These are phyloP conservation scores for Trichophyton benhamiae DNA, from an alignment of 2,329 filamentous ascomycete genomes.

Conservation along the genomic window DNA sequence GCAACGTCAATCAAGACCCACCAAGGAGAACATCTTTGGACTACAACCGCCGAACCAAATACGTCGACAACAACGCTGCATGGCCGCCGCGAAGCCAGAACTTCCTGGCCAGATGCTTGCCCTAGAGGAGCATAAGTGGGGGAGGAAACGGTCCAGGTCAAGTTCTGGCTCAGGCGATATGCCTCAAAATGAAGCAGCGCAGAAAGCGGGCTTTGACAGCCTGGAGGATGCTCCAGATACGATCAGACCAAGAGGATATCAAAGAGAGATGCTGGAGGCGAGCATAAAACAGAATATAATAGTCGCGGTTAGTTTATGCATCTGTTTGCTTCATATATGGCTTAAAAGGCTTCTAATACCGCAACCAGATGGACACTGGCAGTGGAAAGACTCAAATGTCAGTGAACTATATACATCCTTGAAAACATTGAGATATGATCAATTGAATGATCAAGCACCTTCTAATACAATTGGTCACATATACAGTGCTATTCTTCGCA, in stretches of 20 bases:
- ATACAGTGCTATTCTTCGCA: constrained; percentile 53
- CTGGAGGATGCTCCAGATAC: not conserved
- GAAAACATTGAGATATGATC: not conserved
- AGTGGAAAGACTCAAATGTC: constrained; percentile 70
- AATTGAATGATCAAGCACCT: not conserved
- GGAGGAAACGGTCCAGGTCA: not conserved
- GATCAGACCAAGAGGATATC: constrained; percentile 45
- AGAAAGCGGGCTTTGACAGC: not conserved
- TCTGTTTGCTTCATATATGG: not conserved
- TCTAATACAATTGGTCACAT: not conserved
- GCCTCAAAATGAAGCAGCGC: not conserved
- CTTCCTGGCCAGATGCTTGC: not conserved
- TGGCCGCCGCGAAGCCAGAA: not conserved
- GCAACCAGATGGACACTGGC: constrained; percentile 60
- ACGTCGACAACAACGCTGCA: not conserved
- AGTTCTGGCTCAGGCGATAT: not conserved
- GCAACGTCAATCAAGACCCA: not conserved
- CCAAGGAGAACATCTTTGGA: not conserved
- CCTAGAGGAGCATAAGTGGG: not conserved
- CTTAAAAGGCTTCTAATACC: not conserved
- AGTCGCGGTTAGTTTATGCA: constrained; percentile 44
- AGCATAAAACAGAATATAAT: constrained; percentile 60
- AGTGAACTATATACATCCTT: constrained; percentile 16
- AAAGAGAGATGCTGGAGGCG: constrained; percentile 62
- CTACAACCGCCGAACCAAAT: not conserved